Conservation (phyloP, 2,329 filamentous ascomycete genomes). For the Chrysosporium queenslandicum region DNA sequence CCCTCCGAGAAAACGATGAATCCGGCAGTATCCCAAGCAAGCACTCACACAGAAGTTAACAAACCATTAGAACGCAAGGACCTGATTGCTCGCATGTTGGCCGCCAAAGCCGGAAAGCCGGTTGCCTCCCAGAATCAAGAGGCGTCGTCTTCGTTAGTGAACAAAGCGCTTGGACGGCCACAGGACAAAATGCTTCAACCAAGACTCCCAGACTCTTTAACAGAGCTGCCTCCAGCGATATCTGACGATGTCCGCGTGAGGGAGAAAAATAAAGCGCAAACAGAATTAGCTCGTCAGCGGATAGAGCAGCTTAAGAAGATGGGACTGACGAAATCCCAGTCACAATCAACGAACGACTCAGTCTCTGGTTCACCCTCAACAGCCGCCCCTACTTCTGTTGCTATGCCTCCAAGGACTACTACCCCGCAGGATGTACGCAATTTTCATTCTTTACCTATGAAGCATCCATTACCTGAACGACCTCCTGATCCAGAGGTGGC, state of each 20-base stretch:
- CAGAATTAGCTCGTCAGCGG: conserved; percentile 65
- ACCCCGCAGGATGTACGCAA: conserved; percentile 1
- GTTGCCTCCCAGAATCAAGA: background rate
- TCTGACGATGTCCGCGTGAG: conserved; percentile 24
- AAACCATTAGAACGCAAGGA: conserved; percentile 60
- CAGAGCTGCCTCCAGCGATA: background rate
- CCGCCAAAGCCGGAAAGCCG: conserved; percentile 56
- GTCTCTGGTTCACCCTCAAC: conserved; percentile 9
- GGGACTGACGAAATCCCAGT: conserved; percentile 33
- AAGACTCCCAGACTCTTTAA: background rate
- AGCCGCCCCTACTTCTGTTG: conserved; percentile 10
- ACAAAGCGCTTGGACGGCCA: background rate
- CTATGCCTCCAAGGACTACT: conserved; percentile 15
- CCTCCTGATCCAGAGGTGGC: conserved; percentile 25
- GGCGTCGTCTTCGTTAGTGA: background rate
- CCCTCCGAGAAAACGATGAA: background rate
- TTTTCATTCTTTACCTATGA: conserved; percentile 10
- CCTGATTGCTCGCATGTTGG: conserved; percentile 63
- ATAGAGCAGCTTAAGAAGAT: conserved; percentile 62
- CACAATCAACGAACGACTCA: conserved; percentile 19
- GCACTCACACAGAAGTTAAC: conserved; percentile 14
- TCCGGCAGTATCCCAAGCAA: background rate
- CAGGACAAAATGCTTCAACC: background rate
- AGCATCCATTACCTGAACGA: conserved; percentile 32
- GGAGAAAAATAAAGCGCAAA: conserved; percentile 53